phyloP scores from a whole-genome alignment of 257 asterid genomes.

The Datura wrightii region DNA sequence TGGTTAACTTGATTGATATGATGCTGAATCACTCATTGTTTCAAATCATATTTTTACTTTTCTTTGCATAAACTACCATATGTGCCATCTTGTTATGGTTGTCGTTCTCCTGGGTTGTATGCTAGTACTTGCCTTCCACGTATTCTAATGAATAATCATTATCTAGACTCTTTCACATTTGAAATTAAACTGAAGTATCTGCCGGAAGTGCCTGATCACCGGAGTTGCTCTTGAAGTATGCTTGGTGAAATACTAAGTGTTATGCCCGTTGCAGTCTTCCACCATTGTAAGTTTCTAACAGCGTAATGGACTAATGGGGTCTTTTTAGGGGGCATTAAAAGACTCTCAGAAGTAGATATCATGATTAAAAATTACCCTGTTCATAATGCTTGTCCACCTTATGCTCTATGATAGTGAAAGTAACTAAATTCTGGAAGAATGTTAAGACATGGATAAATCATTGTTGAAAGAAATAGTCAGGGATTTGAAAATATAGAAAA shows the following conservation, averaged over 20 bases:
- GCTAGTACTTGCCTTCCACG: not conserved
- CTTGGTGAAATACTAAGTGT: not conserved
- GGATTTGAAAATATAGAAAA: constrained; percentile 7
- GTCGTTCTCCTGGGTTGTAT: not conserved
- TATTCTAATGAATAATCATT: not conserved
- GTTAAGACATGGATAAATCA: not conserved
- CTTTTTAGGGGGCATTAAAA: not conserved
- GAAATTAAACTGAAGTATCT: not conserved
- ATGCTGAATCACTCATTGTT: constrained; percentile 18
- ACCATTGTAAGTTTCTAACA: not conserved
- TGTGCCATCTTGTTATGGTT: not conserved
- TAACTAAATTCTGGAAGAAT: constrained; percentile 1
- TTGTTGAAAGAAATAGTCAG: not conserved
- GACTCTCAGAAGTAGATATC: not conserved
- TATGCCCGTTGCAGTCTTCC: not conserved
- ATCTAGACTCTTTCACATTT: not conserved
- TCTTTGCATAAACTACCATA: constrained; percentile 9
- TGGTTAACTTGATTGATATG: constrained; percentile 7
- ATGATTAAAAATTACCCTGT: not conserved
- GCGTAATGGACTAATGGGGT: not conserved
- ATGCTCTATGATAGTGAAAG: not conserved
- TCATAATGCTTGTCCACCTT: not conserved
- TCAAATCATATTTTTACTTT: not conserved
- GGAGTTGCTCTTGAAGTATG: not conserved
- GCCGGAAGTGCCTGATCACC: not conserved